Percentiles rank a stretch among this genome's conserved stretches.
These are phyloP conservation scores for Harrya chromipes DNA, from an alignment of 768 basidiomycete genomes.

Conservation along the genomic window DNA sequence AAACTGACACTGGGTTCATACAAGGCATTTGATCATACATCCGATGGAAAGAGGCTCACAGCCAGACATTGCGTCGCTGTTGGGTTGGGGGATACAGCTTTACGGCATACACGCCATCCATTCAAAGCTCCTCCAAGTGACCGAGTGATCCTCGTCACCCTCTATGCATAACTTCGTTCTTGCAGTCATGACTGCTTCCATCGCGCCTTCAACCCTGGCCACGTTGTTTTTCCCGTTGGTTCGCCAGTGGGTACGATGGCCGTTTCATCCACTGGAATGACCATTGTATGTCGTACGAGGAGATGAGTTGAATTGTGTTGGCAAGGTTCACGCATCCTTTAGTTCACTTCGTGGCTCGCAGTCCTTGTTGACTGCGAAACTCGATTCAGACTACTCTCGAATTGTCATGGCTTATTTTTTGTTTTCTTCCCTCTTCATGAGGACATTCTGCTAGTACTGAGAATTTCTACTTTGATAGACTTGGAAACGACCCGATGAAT, in stretches of 20 bases:
- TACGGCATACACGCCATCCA: neutral
- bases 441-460: neutral
- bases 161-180: neutral
- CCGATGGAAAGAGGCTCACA: constrained; percentile 1
- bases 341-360: constrained; percentile 31
- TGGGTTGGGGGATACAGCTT: neutral
- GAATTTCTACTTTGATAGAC: neutral
- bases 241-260: constrained; percentile 4
- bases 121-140: neutral
- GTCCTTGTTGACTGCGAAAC: constrained; percentile 18
- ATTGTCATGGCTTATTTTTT: constrained; percentile 17
- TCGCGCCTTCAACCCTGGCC: neutral
- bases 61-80: neutral
- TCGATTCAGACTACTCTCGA: constrained; percentile 37
- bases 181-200: neutral
- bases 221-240: constrained; percentile 7
- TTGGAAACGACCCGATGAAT: no score
- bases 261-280: neutral
- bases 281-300: constrained; percentile 17
- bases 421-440: constrained; percentile 12
- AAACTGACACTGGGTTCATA: neutral
- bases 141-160: constrained; percentile 1
- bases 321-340: constrained; percentile 12
- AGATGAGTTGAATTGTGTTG: constrained; percentile 2
- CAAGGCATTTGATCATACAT: neutral